Evolutionary conservation across 78 protist genomes (phyloP).

Genomic region (Dictyostelium firmibasis): DNA sequence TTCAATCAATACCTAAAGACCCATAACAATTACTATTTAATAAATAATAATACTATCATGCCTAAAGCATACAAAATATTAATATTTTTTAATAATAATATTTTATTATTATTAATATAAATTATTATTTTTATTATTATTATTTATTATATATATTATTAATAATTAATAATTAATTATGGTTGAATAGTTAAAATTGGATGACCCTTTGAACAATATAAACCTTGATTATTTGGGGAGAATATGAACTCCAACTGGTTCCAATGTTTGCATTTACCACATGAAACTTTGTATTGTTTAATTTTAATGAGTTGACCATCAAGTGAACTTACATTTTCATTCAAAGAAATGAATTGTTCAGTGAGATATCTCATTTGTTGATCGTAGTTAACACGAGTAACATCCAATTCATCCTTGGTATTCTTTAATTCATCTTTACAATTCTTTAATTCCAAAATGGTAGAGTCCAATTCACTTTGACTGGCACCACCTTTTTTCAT

Average conservation of each 20-base stretch:
- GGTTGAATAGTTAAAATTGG: conserved; percentile 54
- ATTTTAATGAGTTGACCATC: conserved; percentile 54
- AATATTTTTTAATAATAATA: too few relatives aligned
- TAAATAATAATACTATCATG: too few relatives aligned
- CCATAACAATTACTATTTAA: too few relatives aligned
- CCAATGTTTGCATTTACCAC: conserved; percentile 74
- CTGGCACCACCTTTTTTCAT: conserved; percentile 46
- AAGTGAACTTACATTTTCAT: conserved; percentile 32
- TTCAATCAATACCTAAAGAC: too few relatives aligned
- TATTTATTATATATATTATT: neutral
- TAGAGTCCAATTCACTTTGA: neutral
- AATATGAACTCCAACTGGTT: conserved; percentile 48
- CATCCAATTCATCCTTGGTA: conserved; percentile 62
- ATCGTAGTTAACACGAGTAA: conserved; percentile 68
- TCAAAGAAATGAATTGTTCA: conserved; percentile 64
- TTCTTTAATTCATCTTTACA: neutral
- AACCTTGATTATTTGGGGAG: conserved; percentile 30
- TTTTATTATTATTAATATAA: too few relatives aligned
- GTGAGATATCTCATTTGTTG: conserved; percentile 60
- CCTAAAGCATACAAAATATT: too few relatives aligned
- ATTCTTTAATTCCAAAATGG: conserved; percentile 10
- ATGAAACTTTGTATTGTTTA: conserved; percentile 63
- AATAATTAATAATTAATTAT: neutral
- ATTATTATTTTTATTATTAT: too few relatives aligned
- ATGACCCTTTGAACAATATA: conserved; percentile 62